Conservation (phyloP, 306 rosid species). For the Luffa aegyptiaca region DNA sequence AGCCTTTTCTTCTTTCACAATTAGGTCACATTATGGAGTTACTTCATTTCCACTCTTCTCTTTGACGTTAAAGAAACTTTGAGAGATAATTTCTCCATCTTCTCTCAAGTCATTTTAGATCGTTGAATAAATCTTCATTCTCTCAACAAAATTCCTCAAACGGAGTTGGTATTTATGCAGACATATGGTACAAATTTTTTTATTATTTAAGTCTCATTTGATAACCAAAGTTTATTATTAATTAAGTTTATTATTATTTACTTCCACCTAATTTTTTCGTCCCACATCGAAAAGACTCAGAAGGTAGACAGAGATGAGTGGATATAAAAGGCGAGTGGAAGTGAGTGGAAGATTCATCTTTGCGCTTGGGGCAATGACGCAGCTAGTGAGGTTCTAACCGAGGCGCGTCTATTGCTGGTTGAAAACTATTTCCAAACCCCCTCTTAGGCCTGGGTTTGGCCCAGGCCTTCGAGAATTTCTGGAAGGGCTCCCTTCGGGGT, state of each 20-base stretch:
- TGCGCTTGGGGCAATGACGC: constrained; percentile 16
- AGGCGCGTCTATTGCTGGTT: constrained; percentile 16
- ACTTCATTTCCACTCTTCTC: neutral
- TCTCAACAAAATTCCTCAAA: no score
- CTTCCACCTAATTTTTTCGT: no score
- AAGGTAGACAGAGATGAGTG: neutral
- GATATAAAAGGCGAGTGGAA: neutral
- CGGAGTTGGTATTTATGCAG: no score
- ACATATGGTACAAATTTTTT: no score
- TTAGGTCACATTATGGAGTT: neutral
- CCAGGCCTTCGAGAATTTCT: constrained; percentile 1
- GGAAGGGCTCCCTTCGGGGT: constrained; percentile 8
- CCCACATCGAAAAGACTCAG: neutral
- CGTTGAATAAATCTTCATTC: no score
- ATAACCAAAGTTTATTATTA: no score
- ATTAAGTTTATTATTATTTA: no score
- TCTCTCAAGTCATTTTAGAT: no score
- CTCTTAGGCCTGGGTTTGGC: neutral
- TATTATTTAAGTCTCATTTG: no score
- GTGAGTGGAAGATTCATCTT: rapidly evolving
- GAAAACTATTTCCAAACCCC: constrained; percentile 15
- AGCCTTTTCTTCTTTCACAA: neutral
- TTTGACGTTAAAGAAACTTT: neutral
- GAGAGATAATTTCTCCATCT: no score
- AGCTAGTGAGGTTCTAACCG: constrained; percentile 9